Conservation (phyloP, 305 asterid genomes). For the Rubia tinctorum region DNA sequence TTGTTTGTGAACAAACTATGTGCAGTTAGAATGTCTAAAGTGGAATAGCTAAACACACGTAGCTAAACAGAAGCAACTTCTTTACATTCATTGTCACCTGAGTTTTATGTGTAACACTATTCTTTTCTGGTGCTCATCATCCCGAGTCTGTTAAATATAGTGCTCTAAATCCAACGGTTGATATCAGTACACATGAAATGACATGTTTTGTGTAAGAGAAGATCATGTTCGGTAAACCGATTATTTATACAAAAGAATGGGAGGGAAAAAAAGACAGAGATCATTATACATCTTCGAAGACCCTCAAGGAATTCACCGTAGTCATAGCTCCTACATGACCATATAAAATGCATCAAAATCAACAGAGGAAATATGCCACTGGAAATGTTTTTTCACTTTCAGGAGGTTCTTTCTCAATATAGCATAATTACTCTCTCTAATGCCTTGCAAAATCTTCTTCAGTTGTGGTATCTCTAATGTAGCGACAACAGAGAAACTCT, state of each 20-base stretch:
- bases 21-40: no score
- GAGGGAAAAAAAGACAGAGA: background rate
- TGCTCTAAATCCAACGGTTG: background rate
- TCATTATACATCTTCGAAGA: slow-evolving; percentile 1
- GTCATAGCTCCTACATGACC: slow-evolving; percentile 87
- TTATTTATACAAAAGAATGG: background rate
- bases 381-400: slow-evolving; percentile 71
- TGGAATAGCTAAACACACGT: no score
- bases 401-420: slow-evolving; percentile 46
- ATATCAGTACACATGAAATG: background rate
- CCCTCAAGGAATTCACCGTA: slow-evolving; percentile 46
- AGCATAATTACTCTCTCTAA: slow-evolving; percentile 37
- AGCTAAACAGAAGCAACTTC: no score
- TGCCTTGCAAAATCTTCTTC: slow-evolving; percentile 52
- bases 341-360: slow-evolving; percentile 81
- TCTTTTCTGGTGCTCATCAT: no score
- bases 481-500: slow-evolving; percentile 66
- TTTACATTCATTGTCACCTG: no score
- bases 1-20: no score
- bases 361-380: slow-evolving; percentile 65
- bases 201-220: background rate
- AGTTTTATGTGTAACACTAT: background rate
- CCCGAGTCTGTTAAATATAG: no score
- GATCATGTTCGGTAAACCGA: no score
- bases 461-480: slow-evolving; percentile 73